phyloP scores from a whole-genome alignment of 2,329 filamentous ascomycete genomes.

The Penicillium sp. region DNA sequence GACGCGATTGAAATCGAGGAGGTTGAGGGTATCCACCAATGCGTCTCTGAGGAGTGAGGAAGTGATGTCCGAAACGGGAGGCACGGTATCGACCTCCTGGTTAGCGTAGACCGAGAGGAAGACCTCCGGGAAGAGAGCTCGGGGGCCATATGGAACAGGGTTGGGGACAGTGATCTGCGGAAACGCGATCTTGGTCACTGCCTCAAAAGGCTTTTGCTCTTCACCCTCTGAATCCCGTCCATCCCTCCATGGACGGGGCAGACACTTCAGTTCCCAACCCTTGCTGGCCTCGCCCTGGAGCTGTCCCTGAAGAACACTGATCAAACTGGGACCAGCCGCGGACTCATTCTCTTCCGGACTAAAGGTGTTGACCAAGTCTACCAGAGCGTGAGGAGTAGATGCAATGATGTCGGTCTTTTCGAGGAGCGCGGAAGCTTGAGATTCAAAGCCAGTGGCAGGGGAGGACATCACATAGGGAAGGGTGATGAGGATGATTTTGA shows the following conservation, averaged over 20 bases:
- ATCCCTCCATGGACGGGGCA: conserved; percentile 60
- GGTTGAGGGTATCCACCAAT: conserved; percentile 89
- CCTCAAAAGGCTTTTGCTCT: conserved; percentile 62
- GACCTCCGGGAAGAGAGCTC: conserved; percentile 84
- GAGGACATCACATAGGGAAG: conserved; percentile 87
- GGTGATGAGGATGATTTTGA: conserved; percentile 94
- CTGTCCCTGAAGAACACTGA: conserved; percentile 83
- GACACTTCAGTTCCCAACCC: conserved; percentile 72
- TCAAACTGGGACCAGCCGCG: conserved; percentile 69
- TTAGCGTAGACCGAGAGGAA: conserved; percentile 90
- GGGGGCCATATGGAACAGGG: conserved; percentile 72
- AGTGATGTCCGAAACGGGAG: conserved; percentile 73
- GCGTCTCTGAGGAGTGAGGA: conserved; percentile 83
- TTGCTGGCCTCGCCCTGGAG: conserved; percentile 74
- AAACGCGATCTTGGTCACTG: conserved; percentile 72
- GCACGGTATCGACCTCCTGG: conserved; percentile 88
- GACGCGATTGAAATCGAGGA: conserved; percentile 89
- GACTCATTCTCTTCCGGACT: conserved; percentile 64
- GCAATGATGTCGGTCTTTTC: conserved; percentile 96
- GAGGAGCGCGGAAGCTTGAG: conserved; percentile 76
- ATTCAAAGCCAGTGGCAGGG: conserved; percentile 68
- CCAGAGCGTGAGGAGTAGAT: conserved; percentile 81
- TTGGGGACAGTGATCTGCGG: conserved; percentile 76
- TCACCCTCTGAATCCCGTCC: conserved; percentile 42
- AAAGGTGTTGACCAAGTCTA: conserved; percentile 85